Evolutionary conservation across 345 rosid genomes (phyloP), one percentile per base, ranked within the genome.

Genomic region (Sisymbrium altissimum): DNA sequence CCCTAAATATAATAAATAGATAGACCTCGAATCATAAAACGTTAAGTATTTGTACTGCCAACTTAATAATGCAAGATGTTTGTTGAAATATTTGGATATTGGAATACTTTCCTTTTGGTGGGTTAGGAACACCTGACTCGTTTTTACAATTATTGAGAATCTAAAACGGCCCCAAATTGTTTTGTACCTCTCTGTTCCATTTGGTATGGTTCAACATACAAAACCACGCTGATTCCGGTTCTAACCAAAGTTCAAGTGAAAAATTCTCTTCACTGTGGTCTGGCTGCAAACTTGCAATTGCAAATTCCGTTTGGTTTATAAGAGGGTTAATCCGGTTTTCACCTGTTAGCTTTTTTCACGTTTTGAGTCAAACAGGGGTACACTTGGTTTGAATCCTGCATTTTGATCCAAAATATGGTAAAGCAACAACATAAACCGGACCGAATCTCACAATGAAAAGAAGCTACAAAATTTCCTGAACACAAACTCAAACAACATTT

Each of bases 391-490:
- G 36, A 45, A 45, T 45, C 10, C 13, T 17, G n/a, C 21, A 41
- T 19, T 29, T 29, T 18, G 13, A 9, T 9, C 9, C 64, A 9
- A 30, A 68, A 30, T 43, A 19, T 59, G 18, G 43, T 39, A 61
- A n/a, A 10, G 48, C 59, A 60, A 52, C 76, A 62, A 29, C 38
- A 41, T 38, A 43, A 61, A 64, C 48, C 33, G 36, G 36, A 74
- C 38, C 43, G 21, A 52, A 61, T 18, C 57, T 68, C 57, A 41
- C 72, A 38, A 63, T 8, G 17, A 38, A 40, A 27, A 38, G 30
- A 55, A 56, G 56, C 68, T 64, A 77, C 77, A 71, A 77, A 71
- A 71, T 59, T 71, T 71, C 12, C 12, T 70, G 14, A 63, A 32
- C 63, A 49, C 29, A 19, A 75, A 70, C 52, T 56, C 35, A 57